Evolutionary conservation across 73 alveolate genomes (phyloP).

Genomic region (Paramecium pentaurelia): DNA sequence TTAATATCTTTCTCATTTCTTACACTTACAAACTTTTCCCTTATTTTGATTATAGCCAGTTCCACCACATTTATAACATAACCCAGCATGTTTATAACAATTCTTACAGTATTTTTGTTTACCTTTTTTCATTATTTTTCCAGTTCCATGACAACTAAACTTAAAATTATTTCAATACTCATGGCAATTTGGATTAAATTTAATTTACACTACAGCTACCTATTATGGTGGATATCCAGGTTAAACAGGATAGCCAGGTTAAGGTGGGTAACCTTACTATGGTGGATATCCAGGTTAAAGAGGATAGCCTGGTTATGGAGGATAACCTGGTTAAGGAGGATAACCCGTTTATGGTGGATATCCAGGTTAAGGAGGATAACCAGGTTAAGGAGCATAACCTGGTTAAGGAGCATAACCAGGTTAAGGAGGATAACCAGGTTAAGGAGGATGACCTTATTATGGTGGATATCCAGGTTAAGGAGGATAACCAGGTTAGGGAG

Average conservation of each 20-base stretch:
- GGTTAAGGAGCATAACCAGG: background rate
- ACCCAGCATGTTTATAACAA: slow-evolving; percentile 11
- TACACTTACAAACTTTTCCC: background rate
- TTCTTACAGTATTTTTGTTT: background rate
- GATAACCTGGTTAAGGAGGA: background rate
- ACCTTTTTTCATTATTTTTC: background rate
- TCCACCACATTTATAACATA: slow-evolving; percentile 33
- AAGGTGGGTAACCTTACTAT: background rate
- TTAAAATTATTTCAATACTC: background rate
- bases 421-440: background rate
- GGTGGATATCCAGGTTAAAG: background rate
- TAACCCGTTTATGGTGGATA: background rate
- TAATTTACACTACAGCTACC: background rate
- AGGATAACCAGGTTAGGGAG: background rate
- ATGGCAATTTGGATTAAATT: background rate
- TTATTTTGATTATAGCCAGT: background rate
- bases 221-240: background rate
- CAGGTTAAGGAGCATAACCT: background rate
- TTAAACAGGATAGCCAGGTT: background rate
- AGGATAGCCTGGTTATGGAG: background rate
- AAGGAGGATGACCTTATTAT: background rate
- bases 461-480: background rate
- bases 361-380: background rate
- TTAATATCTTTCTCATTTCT: background rate
- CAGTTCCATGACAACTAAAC: background rate